phyloP scores from a whole-genome alignment of 75 land plant genomes.

The Ceratopteris richardii region DNA sequence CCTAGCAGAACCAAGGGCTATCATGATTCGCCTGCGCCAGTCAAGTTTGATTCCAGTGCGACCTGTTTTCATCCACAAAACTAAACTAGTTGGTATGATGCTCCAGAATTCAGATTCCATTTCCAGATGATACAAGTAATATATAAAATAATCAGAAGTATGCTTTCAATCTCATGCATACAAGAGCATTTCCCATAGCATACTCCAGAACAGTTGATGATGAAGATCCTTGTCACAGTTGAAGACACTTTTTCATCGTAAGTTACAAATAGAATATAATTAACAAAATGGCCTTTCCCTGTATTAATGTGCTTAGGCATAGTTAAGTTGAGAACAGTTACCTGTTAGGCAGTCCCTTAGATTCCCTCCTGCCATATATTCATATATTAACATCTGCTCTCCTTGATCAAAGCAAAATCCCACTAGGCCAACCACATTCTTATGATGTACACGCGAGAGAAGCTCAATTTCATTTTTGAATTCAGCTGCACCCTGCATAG shows the following conservation, averaged over 20 bases:
- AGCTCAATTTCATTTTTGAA: conserved; percentile 30
- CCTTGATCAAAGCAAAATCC: conserved; percentile 23
- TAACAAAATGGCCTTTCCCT: too few species aligned
- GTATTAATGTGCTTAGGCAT: neutral
- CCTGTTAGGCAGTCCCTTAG: conserved; percentile 14
- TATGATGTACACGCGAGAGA: conserved; percentile 24
- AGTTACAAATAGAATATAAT: too few species aligned
- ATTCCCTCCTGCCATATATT: conserved; percentile 23
- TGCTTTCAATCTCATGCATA: too few species aligned
- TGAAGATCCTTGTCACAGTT: too few species aligned
- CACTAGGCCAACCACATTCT: conserved; percentile 18
- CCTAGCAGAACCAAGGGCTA: conserved; percentile 15
- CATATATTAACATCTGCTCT: conserved; percentile 30
- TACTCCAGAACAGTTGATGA: too few species aligned
- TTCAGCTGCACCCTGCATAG: conserved; percentile 20
- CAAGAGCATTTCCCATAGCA: too few species aligned
- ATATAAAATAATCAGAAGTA: too few species aligned
- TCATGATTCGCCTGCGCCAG: conserved; percentile 13
- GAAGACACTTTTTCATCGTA: too few species aligned
- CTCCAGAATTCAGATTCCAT: too few species aligned
- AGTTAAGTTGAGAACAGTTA: conserved; percentile 3
- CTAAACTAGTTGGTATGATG: too few species aligned
- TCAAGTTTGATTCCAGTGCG: neutral
- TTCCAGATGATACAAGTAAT: too few species aligned
- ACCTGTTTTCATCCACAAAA: too few species aligned